Conservation (phyloP, 257 asterid species). For the Parsonsia alboflavescens region DNA sequence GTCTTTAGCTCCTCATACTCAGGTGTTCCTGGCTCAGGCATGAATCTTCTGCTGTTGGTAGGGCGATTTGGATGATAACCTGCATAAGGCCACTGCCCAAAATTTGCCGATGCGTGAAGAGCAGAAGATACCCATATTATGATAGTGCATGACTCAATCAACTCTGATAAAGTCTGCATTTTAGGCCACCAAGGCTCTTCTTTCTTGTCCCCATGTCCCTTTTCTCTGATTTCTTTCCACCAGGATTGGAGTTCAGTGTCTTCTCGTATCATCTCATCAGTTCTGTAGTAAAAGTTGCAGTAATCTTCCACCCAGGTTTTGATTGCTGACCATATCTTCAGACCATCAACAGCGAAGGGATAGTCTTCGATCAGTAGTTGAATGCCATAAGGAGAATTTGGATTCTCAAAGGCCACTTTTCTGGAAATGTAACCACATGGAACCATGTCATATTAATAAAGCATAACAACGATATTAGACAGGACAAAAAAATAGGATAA, state of each 20-base stretch:
- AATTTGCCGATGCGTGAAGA: conserved; percentile 70
- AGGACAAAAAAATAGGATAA: too few species aligned
- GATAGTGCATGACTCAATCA: conserved; percentile 58
- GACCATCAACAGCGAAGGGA: conserved; percentile 78
- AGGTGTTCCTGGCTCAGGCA: conserved; percentile 47
- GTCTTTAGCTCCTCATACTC: conserved; percentile 57
- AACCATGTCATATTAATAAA: too few species aligned
- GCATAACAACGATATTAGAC: too few species aligned
- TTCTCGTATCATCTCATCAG: conserved; percentile 31
- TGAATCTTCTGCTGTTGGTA: conserved; percentile 54
- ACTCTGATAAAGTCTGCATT: conserved; percentile 48
- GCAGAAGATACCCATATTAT: conserved; percentile 79
- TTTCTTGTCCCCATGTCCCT: conserved; percentile 70
- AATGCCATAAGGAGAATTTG: conserved; percentile 48
- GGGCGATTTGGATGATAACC: conserved; percentile 74
- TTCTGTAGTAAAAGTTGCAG: conserved; percentile 39
- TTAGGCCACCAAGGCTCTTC: conserved; percentile 73
- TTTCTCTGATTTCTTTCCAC: conserved; percentile 68
- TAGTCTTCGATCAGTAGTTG: conserved; percentile 63
- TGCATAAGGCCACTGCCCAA: conserved; percentile 65
- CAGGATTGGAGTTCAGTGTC: conserved; percentile 68
- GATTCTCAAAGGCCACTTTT: conserved; percentile 57
- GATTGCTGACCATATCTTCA: conserved; percentile 73
- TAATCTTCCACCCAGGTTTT: conserved; percentile 47
- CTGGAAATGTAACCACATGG: conserved; percentile 18